A percentile compares a stretch with the other conserved stretches of the same genome.
These are phyloP conservation scores for Chrysanthemum makinoi DNA, from an alignment of 129 eudicot species.

Conservation along the genomic window DNA sequence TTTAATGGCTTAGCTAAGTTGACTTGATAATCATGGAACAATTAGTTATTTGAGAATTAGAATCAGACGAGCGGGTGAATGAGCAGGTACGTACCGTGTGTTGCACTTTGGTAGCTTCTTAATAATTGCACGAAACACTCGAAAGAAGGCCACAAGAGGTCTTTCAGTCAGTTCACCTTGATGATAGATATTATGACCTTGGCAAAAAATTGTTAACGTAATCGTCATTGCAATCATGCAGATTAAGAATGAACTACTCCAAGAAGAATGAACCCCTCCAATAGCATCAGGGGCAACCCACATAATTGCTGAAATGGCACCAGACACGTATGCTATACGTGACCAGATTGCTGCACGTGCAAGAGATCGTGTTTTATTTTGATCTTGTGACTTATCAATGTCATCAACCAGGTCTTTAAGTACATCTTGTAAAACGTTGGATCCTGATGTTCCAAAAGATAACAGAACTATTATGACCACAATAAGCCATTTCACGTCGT, in stretches of 20 bases:
- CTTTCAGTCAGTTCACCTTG: conserved; percentile 6
- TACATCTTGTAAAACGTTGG: background rate
- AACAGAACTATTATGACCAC: background rate
- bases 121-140: background rate
- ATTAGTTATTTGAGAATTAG: too few relatives aligned
- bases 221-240: conserved; percentile 5
- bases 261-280: background rate
- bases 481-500: conserved; percentile 16
- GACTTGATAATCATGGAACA: too few relatives aligned
- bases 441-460: conserved; percentile 24
- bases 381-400: conserved; percentile 8
- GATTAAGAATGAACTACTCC: conserved; percentile 9
- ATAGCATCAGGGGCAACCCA: background rate
- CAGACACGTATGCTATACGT: background rate
- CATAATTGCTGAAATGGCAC: background rate
- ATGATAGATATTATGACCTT: conserved; percentile 6
- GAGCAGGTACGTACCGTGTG: too few relatives aligned
- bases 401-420: conserved; percentile 1
- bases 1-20: too few relatives aligned
- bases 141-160: background rate
- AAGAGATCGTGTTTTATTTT: background rate
- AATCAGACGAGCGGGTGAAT: too few relatives aligned
- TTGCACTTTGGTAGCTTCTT: background rate
- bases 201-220: background rate
- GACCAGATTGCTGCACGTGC: conserved; percentile 4